A percentile compares a stretch with the other conserved stretches of the same genome.
phyloP scores from a whole-genome alignment of 2,329 filamentous ascomycete genomes.

The Ophiobolus disseminans region DNA sequence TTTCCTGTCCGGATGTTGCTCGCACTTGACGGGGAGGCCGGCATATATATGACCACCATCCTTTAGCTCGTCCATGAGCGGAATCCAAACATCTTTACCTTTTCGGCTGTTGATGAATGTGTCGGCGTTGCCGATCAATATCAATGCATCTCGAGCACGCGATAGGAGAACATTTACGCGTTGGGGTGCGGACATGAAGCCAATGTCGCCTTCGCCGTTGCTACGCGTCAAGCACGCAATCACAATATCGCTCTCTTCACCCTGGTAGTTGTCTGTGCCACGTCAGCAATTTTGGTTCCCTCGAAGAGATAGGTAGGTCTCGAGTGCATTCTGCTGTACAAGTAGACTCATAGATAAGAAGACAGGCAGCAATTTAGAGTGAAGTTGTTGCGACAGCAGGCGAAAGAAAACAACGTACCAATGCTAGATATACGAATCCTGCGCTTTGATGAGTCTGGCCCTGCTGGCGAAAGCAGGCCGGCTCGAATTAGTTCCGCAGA shows the following conservation, averaged over 20 bases:
- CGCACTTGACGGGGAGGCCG: slow-evolving; percentile 46
- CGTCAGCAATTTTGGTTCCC: slow-evolving; percentile 1
- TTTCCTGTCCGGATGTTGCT: slow-evolving; percentile 45
- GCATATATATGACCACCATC: slow-evolving; percentile 54
- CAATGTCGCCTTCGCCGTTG: slow-evolving; percentile 69
- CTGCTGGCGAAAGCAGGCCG: slow-evolving; percentile 65
- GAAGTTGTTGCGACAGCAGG: too few species aligned
- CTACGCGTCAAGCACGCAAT: slow-evolving; percentile 72
- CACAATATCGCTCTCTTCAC: slow-evolving; percentile 77
- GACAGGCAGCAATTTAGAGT: too few species aligned
- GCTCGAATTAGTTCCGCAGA: slow-evolving; percentile 67
- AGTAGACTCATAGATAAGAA: not conserved
- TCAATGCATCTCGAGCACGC: slow-evolving; percentile 68
- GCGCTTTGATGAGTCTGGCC: slow-evolving; percentile 59
- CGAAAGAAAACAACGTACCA: slow-evolving; percentile 63
- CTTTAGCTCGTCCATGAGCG: slow-evolving; percentile 65
- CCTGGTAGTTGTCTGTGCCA: slow-evolving; percentile 74
- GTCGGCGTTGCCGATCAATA: slow-evolving; percentile 73
- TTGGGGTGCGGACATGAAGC: slow-evolving; percentile 72
- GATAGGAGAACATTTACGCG: slow-evolving; percentile 75
- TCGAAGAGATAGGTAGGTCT: too few species aligned
- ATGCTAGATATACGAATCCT: slow-evolving; percentile 71
- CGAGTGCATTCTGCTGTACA: too few species aligned
- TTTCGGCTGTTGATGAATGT: slow-evolving; percentile 70
- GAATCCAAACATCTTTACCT: slow-evolving; percentile 64